Evolutionary conservation across 1,284 basidiomycete species (phyloP).

Genomic region (Melampsora abietis-canadensis): DNA sequence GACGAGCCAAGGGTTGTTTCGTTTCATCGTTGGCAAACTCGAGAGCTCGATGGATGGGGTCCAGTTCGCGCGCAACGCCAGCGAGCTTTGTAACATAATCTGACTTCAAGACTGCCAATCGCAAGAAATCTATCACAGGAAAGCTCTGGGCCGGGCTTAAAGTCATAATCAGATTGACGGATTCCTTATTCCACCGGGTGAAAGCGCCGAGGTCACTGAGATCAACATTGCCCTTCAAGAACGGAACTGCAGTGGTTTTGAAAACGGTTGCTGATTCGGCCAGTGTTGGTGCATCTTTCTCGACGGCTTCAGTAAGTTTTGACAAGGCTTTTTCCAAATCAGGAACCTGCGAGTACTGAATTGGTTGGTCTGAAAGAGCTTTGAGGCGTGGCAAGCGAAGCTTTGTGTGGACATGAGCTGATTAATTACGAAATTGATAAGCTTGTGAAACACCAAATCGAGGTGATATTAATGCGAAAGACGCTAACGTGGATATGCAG

Average conservation of each 20-base stretch:
- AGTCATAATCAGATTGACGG: conserved; percentile 26
- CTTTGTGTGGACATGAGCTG: conserved; percentile 48
- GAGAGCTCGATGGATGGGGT: conserved; percentile 17
- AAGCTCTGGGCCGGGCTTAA: conserved; percentile 45
- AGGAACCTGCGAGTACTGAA: conserved; percentile 46
- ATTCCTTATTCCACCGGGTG: conserved; percentile 35
- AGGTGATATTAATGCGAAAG: not conserved
- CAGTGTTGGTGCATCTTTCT: not conserved
- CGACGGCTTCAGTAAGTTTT: conserved; percentile 42
- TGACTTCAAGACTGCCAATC: conserved; percentile 46
- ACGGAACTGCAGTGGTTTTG: conserved; percentile 43
- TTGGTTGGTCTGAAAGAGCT: conserved; percentile 43
- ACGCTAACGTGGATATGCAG: conserved; percentile 48
- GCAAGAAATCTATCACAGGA: conserved; percentile 49
- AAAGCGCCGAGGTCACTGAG: conserved; percentile 23
- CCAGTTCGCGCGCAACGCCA: conserved; percentile 39
- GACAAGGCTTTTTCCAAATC: conserved; percentile 45
- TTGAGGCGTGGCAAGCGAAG: conserved; percentile 46
- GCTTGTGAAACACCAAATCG: not conserved
- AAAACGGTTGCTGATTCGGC: conserved; percentile 35
- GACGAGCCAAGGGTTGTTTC: conserved; percentile 32
- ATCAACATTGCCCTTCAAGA: conserved; percentile 36
- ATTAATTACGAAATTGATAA: not conserved
- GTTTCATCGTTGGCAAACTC: conserved; percentile 15
- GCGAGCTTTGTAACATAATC: conserved; percentile 39